These are phyloP conservation scores for Aspergillus unguis DNA, from an alignment of 2,329 filamentous ascomycete genomes.

Conservation along the genomic window DNA sequence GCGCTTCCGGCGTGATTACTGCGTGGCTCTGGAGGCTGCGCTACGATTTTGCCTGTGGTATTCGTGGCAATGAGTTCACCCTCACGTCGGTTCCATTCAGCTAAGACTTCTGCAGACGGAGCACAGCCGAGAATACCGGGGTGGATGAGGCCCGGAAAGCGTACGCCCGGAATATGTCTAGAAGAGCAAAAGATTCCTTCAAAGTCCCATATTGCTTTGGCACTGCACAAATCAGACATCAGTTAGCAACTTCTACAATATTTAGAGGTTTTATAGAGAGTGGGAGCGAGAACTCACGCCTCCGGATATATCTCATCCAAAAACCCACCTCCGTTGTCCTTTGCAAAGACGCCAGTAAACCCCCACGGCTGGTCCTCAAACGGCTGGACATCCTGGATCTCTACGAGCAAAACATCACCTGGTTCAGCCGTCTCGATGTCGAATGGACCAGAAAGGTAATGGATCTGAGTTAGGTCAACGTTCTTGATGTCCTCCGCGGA, in stretches of 20 bases:
- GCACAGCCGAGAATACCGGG: constrained; percentile 89
- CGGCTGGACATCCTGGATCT: constrained; percentile 91
- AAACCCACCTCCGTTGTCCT: constrained; percentile 81
- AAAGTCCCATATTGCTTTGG: constrained; percentile 74
- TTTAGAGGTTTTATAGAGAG: too few species aligned
- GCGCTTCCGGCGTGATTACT: constrained; percentile 71
- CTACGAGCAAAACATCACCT: constrained; percentile 78
- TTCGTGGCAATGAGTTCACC: constrained; percentile 69
- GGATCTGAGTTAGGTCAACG: constrained; percentile 77
- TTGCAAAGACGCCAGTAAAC: constrained; percentile 79
- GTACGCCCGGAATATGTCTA: constrained; percentile 80
- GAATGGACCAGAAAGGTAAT: constrained; percentile 87
- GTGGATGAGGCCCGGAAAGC: constrained; percentile 85
- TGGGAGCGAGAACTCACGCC: constrained; percentile 54
- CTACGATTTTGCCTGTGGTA: constrained; percentile 67
- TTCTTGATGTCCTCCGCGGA: constrained; percentile 83
- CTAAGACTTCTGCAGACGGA: constrained; percentile 72
- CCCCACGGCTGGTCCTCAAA: constrained; percentile 85
- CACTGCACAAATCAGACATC: constrained; percentile 30
- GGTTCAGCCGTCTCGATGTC: constrained; percentile 80
- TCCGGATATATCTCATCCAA: constrained; percentile 82
- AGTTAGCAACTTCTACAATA: background rate
- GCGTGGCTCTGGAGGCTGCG: constrained; percentile 68
- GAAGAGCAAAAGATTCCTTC: constrained; percentile 78
- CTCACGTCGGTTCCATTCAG: constrained; percentile 80